Evolutionary conservation across 768 basidiomycete genomes (phyloP), one percentile per base, ranked within the genome.

Genomic region (Lactarius quietus): DNA sequence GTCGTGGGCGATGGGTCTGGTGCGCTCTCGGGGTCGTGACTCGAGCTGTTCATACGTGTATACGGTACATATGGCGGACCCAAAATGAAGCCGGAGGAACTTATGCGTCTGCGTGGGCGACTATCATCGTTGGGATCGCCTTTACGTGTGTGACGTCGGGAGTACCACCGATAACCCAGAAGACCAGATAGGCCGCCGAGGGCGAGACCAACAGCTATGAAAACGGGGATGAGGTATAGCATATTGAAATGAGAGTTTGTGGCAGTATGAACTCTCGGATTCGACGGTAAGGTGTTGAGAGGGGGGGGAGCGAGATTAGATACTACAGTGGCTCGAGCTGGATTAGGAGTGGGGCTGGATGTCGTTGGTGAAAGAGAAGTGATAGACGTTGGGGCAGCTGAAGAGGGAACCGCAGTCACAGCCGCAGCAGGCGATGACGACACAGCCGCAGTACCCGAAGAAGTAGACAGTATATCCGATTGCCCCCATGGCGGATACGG

Each of bases 401-500:
- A 29, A 14, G 55, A 58, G 18, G 60, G 17, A 38, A 33, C 45
- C 2, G n/a, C n/a, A 33, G 36, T 45, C 5, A 29, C 28, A 20
- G 63, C 45, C 3, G 60, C 28, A 23, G 60, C 17, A 20, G 62
- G n/a, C 12, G 57, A 29, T 6, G 58, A 53, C 36, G 29, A n/a
- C 33, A 48, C 43, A 31, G 12, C 18, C 12, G 20, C 29, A 15
- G 41, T 31, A 26, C 29, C 35, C 14, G 63, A 45, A 26, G 53
- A 59, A 6, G 65, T 48, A 8, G 43, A 36, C 7, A 61, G 48
- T 17, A 38, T 38, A n/a, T 60, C 64, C 8, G 65, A 66, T 48
- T 70, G 65, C 5, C 71, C 67, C 71, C 72, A 74, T 1, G 75
- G 57, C 0, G 75, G 74, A 58, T 75, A 77, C 0, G 76, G 75